Evolutionary conservation across 257 asterid genomes (phyloP).

Genomic region (Jacaranda copaia): DNA sequence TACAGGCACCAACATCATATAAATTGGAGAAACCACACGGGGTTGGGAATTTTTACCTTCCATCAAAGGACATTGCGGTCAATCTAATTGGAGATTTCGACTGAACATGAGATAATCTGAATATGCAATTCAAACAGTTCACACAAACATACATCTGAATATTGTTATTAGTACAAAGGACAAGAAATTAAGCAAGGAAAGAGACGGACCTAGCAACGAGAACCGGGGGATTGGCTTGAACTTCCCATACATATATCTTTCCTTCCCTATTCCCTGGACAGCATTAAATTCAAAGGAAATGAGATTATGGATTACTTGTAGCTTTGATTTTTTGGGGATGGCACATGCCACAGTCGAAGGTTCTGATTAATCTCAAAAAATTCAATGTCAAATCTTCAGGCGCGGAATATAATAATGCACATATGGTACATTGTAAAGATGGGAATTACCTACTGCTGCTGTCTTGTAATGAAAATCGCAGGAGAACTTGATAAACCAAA

Average conservation of each 20-base stretch:
- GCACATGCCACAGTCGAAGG: neutral
- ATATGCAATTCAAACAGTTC: slow-evolving; percentile 23
- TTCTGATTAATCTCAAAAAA: neutral
- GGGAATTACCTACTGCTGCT: slow-evolving; percentile 77
- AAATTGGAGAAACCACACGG: neutral
- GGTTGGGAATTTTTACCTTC: slow-evolving; percentile 63
- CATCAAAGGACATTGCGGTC: slow-evolving; percentile 91
- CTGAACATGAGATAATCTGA: slow-evolving; percentile 83
- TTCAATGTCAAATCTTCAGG: neutral
- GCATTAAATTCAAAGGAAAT: slow-evolving; percentile 30
- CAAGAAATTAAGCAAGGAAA: slow-evolving; percentile 24
- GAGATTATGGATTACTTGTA: slow-evolving; percentile 22
- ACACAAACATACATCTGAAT: slow-evolving; percentile 8
- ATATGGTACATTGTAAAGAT: neutral
- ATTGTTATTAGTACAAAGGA: too few relatives aligned
- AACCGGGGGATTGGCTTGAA: slow-evolving; percentile 88
- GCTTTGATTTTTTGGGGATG: neutral
- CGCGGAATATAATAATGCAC: slow-evolving; percentile 15
- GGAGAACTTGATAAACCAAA: slow-evolving; percentile 97
- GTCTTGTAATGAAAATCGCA: slow-evolving; percentile 85
- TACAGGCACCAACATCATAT: slow-evolving; percentile 11
- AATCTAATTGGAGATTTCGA: slow-evolving; percentile 90
- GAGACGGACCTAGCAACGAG: slow-evolving; percentile 74
- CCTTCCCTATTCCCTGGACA: slow-evolving; percentile 93
- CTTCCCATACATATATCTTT: slow-evolving; percentile 92